A percentile compares a stretch with the other conserved stretches of the same genome.
Conservation (phyloP, 805 yeast species). For the Cephaloascus fragrans region DNA sequence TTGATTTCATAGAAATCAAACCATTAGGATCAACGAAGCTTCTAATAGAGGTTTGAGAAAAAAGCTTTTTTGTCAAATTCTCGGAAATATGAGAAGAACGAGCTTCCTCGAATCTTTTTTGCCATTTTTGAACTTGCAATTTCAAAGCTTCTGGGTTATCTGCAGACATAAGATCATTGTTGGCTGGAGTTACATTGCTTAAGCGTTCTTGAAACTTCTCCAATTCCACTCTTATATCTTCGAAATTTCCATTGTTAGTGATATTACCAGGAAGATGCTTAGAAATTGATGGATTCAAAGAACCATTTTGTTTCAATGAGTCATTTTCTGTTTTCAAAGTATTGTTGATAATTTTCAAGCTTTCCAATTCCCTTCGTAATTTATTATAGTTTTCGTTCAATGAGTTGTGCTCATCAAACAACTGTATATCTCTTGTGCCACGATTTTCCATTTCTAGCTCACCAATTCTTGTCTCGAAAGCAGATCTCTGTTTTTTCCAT, state of each 20-base stretch:
- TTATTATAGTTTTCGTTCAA: slow-evolving; percentile 1
- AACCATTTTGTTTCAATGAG: slow-evolving; percentile 15
- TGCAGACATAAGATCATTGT: not conserved
- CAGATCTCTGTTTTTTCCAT: not conserved
- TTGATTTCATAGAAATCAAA: slow-evolving; percentile 31
- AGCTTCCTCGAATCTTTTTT: slow-evolving; percentile 38
- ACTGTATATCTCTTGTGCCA: not conserved
- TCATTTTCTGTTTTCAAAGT: slow-evolving; percentile 27
- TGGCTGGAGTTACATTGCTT: not conserved
- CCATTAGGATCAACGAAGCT: slow-evolving; percentile 26
- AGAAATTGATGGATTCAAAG: not conserved
- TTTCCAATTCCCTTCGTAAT: slow-evolving; percentile 7
- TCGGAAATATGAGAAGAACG: slow-evolving; percentile 20
- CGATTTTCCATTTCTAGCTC: not conserved
- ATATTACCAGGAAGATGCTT: no score
- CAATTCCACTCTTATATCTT: not conserved
- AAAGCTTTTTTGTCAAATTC: slow-evolving; percentile 10
- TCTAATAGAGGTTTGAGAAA: slow-evolving; percentile 15
- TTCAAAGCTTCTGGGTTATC: slow-evolving; percentile 2
- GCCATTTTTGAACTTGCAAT: slow-evolving; percentile 36
- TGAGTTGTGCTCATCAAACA: slow-evolving; percentile 1
- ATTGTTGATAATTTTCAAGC: slow-evolving; percentile 19
- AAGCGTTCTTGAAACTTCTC: not conserved
- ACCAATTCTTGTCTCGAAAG: not conserved
- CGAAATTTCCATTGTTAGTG: not conserved